These are phyloP conservation scores for Coffea eugenioides DNA, from an alignment of 257 asterid species.

Conservation along the genomic window DNA sequence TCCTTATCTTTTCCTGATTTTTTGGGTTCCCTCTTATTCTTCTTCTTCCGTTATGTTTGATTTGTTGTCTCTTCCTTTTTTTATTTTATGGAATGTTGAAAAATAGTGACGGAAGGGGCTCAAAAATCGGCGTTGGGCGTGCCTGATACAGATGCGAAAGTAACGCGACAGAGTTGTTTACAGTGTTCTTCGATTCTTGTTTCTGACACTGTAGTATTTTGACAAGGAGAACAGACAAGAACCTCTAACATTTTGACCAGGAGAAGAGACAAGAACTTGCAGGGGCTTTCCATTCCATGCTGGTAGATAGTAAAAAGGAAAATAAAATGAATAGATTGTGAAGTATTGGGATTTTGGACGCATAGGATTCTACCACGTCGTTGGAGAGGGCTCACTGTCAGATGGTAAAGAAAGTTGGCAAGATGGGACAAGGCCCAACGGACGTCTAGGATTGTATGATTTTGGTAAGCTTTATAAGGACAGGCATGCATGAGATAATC, in stretches of 20 bases:
- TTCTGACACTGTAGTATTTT: neutral
- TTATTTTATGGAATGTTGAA: neutral
- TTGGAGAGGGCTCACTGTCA: neutral
- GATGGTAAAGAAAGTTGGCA: slow-evolving; percentile 14
- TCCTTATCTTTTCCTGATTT: neutral
- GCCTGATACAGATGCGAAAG: slow-evolving; percentile 20
- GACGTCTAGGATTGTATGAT: slow-evolving; percentile 2
- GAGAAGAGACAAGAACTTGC: slow-evolving; percentile 23
- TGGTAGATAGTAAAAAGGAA: neutral
- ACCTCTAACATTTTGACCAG: slow-evolving; percentile 5
- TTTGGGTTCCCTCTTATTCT: neutral
- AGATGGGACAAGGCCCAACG: no score
- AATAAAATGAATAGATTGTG: neutral
- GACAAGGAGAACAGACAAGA: slow-evolving; percentile 27
- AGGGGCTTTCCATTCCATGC: neutral
- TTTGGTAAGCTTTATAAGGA: neutral
- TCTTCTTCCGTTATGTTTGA: slow-evolving; percentile 19
- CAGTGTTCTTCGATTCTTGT: slow-evolving; percentile 1
- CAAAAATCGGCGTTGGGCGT: slow-evolving; percentile 7
- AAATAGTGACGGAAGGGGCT: slow-evolving; percentile 1
- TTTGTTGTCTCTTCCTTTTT: slow-evolving; percentile 11
- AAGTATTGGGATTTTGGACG: neutral
- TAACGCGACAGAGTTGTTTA: slow-evolving; percentile 8
- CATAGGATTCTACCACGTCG: slow-evolving; percentile 15
- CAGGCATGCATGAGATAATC: no score